phyloP scores from a whole-genome alignment of 2,329 filamentous ascomycete genomes.

The Cytospora schulzeri region DNA sequence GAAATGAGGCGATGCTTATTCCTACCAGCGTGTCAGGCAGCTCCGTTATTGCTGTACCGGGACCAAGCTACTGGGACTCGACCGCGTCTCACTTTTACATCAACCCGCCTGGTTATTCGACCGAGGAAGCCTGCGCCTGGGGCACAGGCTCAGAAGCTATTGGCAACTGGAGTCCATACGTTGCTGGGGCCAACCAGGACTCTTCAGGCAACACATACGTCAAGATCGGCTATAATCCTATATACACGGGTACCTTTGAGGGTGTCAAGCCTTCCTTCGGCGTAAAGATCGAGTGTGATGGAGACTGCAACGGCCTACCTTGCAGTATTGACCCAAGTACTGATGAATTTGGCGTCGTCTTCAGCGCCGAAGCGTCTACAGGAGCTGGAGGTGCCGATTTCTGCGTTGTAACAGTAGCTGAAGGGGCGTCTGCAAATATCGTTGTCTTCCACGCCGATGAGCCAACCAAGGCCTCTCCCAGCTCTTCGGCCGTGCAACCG shows the following conservation, averaged over 20 bases:
- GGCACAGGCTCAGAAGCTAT: conserved; percentile 62
- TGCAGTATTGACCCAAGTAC: conserved; percentile 68
- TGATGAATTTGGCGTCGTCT: conserved; percentile 59
- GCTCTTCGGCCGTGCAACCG: conserved; percentile 30
- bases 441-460: conserved; percentile 59
- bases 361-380: conserved; percentile 52
- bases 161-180: conserved; percentile 79
- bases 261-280: conserved; percentile 65
- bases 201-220: conserved; percentile 67
- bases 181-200: conserved; percentile 74
- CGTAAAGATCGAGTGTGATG: conserved; percentile 69
- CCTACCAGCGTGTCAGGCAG: conserved; percentile 65
- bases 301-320: conserved; percentile 71
- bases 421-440: conserved; percentile 67
- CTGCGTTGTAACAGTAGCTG: conserved; percentile 75
- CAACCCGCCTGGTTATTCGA: conserved; percentile 68
- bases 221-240: conserved; percentile 78
- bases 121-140: conserved; percentile 70
- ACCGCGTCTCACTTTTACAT: conserved; percentile 82
- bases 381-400: conserved; percentile 72
- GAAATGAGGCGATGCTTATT: conserved; percentile 81
- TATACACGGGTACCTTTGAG: conserved; percentile 63
- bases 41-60: conserved; percentile 70
- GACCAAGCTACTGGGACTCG: conserved; percentile 67
- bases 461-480: conserved; percentile 34